These are phyloP conservation scores for Gnaphalium uliginosum DNA, from an alignment of 129 eudicot species.

Conservation along the genomic window DNA sequence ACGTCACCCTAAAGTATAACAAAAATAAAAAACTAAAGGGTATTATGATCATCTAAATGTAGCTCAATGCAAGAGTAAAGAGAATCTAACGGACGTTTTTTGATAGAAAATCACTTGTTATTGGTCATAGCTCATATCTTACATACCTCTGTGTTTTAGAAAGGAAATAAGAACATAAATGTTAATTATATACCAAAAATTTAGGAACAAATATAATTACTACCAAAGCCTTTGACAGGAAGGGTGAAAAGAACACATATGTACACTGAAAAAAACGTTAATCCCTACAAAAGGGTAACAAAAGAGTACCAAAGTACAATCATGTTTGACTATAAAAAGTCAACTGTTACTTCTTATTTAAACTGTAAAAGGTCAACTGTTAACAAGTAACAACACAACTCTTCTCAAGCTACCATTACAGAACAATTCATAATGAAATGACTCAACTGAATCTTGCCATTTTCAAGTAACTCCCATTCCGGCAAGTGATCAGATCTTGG, in stretches of 20 bases:
- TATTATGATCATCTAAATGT: too few relatives aligned
- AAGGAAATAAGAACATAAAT: not conserved
- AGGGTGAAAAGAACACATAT: slow-evolving; percentile 4
- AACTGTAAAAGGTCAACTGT: slow-evolving; percentile 1
- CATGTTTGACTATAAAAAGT: slow-evolving; percentile 25
- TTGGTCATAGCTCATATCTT: not conserved
- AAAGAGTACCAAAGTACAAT: slow-evolving; percentile 26
- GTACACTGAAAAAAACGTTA: slow-evolving; percentile 25
- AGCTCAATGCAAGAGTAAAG: too few relatives aligned
- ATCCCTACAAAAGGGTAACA: slow-evolving; percentile 6
- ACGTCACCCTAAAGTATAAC: too few relatives aligned
- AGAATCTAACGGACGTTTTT: too few relatives aligned
- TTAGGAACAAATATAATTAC: not conserved
- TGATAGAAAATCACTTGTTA: too few relatives aligned
- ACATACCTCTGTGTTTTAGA: not conserved
- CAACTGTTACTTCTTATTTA: slow-evolving; percentile 25
- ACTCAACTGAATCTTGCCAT: slow-evolving; percentile 50
- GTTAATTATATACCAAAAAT: too few relatives aligned
- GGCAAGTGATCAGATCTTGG: slow-evolving; percentile 37
- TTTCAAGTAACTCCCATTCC: slow-evolving; percentile 60
- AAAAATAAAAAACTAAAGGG: too few relatives aligned
- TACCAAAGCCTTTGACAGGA: not conserved
- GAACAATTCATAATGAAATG: slow-evolving; percentile 73
- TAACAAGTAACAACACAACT: not conserved
- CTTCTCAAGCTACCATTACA: slow-evolving; percentile 76